Evolutionary conservation across 805 yeast genomes (phyloP).

Genomic region (Starmerella stigmatis): DNA sequence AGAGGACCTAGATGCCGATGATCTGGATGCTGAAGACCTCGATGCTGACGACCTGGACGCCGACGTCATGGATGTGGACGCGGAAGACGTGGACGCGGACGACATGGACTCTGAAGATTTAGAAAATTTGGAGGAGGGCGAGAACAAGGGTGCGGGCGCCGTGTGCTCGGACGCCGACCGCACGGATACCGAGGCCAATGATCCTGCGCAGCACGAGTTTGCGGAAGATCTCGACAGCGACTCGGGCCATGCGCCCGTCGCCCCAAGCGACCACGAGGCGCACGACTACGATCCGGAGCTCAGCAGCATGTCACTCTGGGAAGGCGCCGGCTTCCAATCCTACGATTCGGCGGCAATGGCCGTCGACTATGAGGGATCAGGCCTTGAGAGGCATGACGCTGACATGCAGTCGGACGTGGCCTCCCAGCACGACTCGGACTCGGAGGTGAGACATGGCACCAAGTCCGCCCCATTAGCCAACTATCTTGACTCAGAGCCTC

Average conservation of each 20-base stretch:
- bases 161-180: background rate
- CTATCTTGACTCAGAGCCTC: background rate
- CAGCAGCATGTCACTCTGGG: conserved; percentile 12
- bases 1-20: conserved; percentile 2
- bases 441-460: too few species aligned
- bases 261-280: conserved; percentile 10
- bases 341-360: conserved; percentile 3
- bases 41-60: conserved; percentile 2
- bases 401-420: background rate
- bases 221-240: background rate
- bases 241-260: background rate
- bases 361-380: background rate
- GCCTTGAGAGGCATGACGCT: background rate
- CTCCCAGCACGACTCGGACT: background rate
- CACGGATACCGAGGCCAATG: background rate
- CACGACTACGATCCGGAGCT: conserved; percentile 11
- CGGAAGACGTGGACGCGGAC: background rate
- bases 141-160: background rate
- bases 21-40: conserved; percentile 3
- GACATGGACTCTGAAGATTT: background rate
- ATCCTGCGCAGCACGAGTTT: too few species aligned
- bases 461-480: too few species aligned
- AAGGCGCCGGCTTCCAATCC: conserved; percentile 3
- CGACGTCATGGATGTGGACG: conserved; percentile 1
- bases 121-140: background rate